Evolutionary conservation across 345 rosid species (phyloP), one percentile per base, ranked within the genome.

Genomic region (Mercurialis annua): DNA sequence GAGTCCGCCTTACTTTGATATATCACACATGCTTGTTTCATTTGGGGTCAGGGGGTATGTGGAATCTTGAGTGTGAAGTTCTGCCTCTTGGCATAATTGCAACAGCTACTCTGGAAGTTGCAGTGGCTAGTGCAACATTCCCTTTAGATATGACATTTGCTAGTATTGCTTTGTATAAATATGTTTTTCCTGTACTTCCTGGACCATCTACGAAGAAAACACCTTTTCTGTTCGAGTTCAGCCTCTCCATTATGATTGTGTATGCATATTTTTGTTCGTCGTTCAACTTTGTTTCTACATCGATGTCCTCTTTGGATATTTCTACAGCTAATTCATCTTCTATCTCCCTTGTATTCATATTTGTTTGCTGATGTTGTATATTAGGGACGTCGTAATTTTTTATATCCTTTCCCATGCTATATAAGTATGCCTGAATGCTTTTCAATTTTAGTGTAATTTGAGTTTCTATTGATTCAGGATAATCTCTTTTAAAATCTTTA

Each of bases 171-270:
- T n/a, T n/a, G n/a, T n/a, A n/a, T n/a, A 50, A 8, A 16, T 30
- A 65, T 10, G 34, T 65, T 10, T 65, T 65, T 10, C 59, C 15
- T 9, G 47, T 51, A 20, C 59, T 59, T 0, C 68, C 58, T 0
- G 24, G 59, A 8, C 68, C 48, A 34, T 65, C 59, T 30, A 65
- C 11, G 9, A 48, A 50, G 8, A 51, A 65, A n/a, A 49, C 23
- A 0, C 53, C 53, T 1, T n/a, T 20, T n/a, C 5, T n/a, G 1
- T 49, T 49, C 20, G 26, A 1, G 24, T 49, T 49, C 8, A 18
- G 24, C 26, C 24, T 49, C 4, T n/a, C 6, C 6, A 49, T 1
- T 18, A 49, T 49, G 26, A n/a, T n/a, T 5, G 5, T 18, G 8
- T 49, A 49, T 3, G 40, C 40, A 36, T 36, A 9, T 36, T 36